Conservation (phyloP, 257 asterid species). For the Solanum dulcamara region DNA sequence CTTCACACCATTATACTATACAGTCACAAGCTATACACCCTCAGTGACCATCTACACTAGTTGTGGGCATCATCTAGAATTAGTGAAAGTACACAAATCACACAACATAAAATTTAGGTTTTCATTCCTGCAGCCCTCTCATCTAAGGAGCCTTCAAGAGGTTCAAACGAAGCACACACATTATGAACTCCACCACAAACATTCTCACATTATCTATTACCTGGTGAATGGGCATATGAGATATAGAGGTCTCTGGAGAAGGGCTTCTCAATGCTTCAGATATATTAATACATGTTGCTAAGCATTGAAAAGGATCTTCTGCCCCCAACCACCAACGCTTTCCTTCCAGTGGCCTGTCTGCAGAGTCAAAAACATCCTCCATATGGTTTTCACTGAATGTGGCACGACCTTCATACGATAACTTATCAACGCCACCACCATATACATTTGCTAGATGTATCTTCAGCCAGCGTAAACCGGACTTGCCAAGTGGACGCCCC, state of each 20-base stretch:
- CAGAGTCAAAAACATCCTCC: conserved; percentile 89
- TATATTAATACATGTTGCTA: conserved; percentile 77
- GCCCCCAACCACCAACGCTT: conserved; percentile 92
- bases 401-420: conserved; percentile 67
- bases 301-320: conserved; percentile 95
- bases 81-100: background rate
- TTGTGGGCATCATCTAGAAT: background rate
- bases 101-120: background rate
- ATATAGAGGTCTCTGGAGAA: conserved; percentile 58
- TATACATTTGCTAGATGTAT: conserved; percentile 78
- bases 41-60: background rate
- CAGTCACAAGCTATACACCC: background rate
- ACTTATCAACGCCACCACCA: conserved; percentile 91
- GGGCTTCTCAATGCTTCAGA: conserved; percentile 87
- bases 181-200: background rate
- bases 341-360: conserved; percentile 95
- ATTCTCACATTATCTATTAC: conserved; percentile 23
- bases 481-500: conserved; percentile 91
- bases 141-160: background rate
- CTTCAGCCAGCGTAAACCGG: conserved; percentile 85
- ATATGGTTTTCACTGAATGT: conserved; percentile 71
- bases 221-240: conserved; percentile 88
- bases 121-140: background rate
- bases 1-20: background rate
- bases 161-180: background rate